Evolutionary conservation across 257 asterid genomes (phyloP), one percentile per base, ranked within the genome.

Genomic region (Solanum sitiens): DNA sequence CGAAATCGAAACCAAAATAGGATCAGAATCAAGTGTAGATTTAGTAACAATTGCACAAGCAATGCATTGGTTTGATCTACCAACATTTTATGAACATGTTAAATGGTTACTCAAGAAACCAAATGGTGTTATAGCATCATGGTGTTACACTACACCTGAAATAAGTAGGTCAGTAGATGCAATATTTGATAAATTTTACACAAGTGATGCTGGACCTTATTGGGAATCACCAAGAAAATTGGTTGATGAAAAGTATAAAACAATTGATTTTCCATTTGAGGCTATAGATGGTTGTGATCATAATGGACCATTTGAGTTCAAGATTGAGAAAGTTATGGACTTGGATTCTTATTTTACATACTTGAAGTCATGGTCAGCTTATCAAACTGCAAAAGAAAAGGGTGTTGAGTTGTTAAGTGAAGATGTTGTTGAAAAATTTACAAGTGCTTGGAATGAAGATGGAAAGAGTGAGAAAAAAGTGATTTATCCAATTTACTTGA

Each of bases 51-150:
- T 89, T 0, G 92, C 92, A 10, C 88, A 87, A 89, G 93, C 91
- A 39, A 30, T 91, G 90, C 93, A 91, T 88, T 90, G 92, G 92
- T 91, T 91, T 23, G 90, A 91, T 87, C 93, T 91, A 3, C 92
- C 92, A 33, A 45, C 90, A 2, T 87, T 91, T n/a, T 91, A 90
- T 84, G 85, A 89, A 1, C 68, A 87, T 7, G 91, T 7, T 0
- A 87, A 16, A 18, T 87, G 89, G 83, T 83, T 90, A 73, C 92
- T 90, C 77, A 87, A 87, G 42, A 90, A 89, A 47, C 91, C 91
- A 42, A 82, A 89, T 8, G 90, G 91, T 13, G 82, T 90, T 3
- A 33, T 89, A 32, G 91, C 89, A 6, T 68, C 90, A 6, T 90
- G 92, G 91, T 89, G 92, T 25, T 90, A 90, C 70, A 74, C 63